Conservation (phyloP, 1,139 yeast species). For the Debaryomyces sp. region DNA sequence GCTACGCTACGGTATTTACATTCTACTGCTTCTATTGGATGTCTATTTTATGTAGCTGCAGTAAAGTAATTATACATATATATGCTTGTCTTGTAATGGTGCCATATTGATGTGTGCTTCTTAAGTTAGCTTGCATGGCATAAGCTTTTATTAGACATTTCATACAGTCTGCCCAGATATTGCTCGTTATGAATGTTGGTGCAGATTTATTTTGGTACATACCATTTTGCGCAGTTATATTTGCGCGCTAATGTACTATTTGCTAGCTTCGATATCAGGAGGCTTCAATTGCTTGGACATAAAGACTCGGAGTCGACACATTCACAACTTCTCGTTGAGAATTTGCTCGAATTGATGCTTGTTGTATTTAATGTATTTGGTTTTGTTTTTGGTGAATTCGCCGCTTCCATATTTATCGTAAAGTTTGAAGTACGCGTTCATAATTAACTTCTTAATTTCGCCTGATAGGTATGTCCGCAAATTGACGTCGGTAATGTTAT, state of each 20-base stretch:
- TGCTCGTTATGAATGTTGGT: not conserved
- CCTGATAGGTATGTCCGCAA: conserved; percentile 61
- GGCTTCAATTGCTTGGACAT: too few species aligned
- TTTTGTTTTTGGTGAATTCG: conserved; percentile 72
- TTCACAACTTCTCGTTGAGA: conserved; percentile 36
- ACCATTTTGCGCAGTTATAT: not conserved
- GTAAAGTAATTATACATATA: not conserved
- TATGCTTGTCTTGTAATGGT: not conserved
- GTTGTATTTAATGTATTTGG: conserved; percentile 75
- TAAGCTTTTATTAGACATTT: not conserved
- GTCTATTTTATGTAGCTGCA: not conserved
- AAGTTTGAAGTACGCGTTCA: conserved; percentile 83
- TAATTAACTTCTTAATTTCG: conserved; percentile 70
- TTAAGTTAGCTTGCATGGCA: not conserved
- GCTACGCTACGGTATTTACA: not conserved
- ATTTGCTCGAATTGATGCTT: conserved; percentile 59
- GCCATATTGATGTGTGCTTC: not conserved
- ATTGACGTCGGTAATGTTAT: conserved; percentile 66
- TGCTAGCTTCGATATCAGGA: not conserved
- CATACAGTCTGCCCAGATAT: not conserved
- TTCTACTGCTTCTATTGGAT: not conserved
- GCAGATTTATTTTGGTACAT: not conserved
- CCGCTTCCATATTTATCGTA: conserved; percentile 72
- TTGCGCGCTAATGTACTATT: too few species aligned
- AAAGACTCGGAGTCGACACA: not conserved